Percentiles rank a stretch among this genome's conserved stretches.
phyloP scores from a whole-genome alignment of 2,329 filamentous ascomycete species.

The Aspergillus persii region DNA sequence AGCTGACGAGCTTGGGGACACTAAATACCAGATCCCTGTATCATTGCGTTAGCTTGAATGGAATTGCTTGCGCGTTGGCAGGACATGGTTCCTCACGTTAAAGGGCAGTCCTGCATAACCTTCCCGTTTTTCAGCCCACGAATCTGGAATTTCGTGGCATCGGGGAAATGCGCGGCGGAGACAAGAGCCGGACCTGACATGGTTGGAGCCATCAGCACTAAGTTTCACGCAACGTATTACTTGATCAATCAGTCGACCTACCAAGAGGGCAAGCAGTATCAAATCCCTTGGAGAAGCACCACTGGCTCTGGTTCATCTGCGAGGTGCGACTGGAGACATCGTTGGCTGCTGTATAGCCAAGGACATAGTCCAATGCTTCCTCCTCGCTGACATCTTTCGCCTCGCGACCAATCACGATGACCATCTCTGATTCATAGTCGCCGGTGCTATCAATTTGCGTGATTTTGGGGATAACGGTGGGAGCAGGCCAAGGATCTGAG shows the following conservation, averaged over 20 bases:
- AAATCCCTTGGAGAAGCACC: conserved; percentile 60
- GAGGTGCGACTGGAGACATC: conserved; percentile 60
- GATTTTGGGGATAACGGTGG: conserved; percentile 54
- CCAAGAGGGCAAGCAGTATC: conserved; percentile 57
- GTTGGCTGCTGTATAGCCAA: conserved; percentile 64
- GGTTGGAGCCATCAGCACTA: not conserved
- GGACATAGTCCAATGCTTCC: conserved; percentile 58
- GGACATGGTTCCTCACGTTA: conserved; percentile 35
- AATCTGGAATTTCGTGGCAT: conserved; percentile 33
- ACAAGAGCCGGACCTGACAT: conserved; percentile 50
- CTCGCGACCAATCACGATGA: conserved; percentile 54
- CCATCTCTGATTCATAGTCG: conserved; percentile 61
- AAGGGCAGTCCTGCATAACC: conserved; percentile 50
- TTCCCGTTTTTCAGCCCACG: conserved; percentile 49
- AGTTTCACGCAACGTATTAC: not conserved
- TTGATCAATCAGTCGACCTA: conserved; percentile 9
- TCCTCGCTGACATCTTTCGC: conserved; percentile 56
- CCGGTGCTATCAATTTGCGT: conserved; percentile 54
- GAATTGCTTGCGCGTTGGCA: not conserved
- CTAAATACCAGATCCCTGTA: conserved; percentile 55
- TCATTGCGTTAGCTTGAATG: conserved; percentile 7
- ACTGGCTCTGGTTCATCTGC: conserved; percentile 56
- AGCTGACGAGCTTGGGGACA: conserved; percentile 45
- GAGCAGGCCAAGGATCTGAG: conserved; percentile 52
- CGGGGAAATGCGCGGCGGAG: conserved; percentile 34